Base-by-base conservation (phyloP, 1,284 basidiomycete genomes). In the Clitocybe nebularis region DNA sequence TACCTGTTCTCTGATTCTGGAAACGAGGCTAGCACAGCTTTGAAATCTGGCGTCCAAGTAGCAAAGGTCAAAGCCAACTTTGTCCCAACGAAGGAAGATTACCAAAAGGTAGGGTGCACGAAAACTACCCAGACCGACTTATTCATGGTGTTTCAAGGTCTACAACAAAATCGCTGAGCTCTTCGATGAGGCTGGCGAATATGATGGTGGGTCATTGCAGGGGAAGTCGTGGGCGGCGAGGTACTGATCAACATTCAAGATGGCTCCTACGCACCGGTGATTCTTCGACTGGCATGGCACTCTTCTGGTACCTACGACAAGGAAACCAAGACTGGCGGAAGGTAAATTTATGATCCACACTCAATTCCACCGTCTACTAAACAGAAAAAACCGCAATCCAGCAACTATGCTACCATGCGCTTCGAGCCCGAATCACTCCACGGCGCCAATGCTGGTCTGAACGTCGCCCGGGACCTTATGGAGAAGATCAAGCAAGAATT, bases 371-470 rank as follows among this genome's bases (percentile, higher is more conserved):
- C 19, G 22, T 8, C 36, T 30, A 40, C 30, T 22, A 4, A 23
- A 32, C 28, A n/a, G n/a, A n/a, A n/a, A n/a, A n/a, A n/a, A n/a
- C n/a, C n/a, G n/a, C n/a, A n/a, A n/a, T n/a, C 34, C 43, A 89
- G 87, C 72, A 94, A 95, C 75, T 92, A 90, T 54, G 93, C 93
- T 9, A 94, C 93, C 22, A 95, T 96, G 93, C 87, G 92, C 48
- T 96, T 94, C 68, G 78, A 83, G 54, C 83, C 88, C 25, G 93
- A 96, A 63, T 65, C 91, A 8, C 64, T 77, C 26, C 93, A 97
- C 63, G 84, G 77, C 34, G 94, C 93, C 43, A 98, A 98, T 69
- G 81, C 81, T 43, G 93, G 94, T 48, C 74, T 97, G 45, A 63
- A 86, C 50, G 63, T 92, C 45, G 94, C 93, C 14, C 89, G 95